Evolutionary conservation across 805 yeast species (phyloP), one percentile per base, ranked within the genome.

Genomic region (Priceomyces haplophilus): DNA sequence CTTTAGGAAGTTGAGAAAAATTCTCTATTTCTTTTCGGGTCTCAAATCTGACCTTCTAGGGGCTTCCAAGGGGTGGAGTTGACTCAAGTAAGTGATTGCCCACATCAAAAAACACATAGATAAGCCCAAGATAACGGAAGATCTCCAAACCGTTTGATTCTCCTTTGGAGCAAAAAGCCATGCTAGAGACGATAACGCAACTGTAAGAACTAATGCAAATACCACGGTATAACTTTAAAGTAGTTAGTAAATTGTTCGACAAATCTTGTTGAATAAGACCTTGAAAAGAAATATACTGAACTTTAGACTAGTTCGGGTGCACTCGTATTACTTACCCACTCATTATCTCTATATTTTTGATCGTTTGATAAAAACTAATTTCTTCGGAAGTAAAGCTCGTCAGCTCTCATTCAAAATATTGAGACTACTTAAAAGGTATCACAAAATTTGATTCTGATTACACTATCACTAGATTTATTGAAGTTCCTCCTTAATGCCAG

Each of bases 1-100:
- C n/a, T n/a, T n/a, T n/a, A n/a, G n/a, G n/a, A n/a, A n/a, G n/a
- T n/a, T n/a, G n/a, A n/a, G n/a, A n/a, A n/a, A n/a, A n/a, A n/a
- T n/a, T n/a, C 24, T 21, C 24, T 21, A 21, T 21, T 8, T 11
- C 11, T 51, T 48, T 62, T 89, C 96, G 7, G 95, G 95, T 68
- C 97, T 82, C 61, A 89, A 67, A 58, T 90, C 96, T 1, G 95
- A 80, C 55, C 97, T 80, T 62, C 85, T 85, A 33, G 97, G 97
- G 34, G 80, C 88, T 45, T 88, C 95, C 56, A 90, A 73, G 5
- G 97, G 97, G 65, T 90, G 97, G 45, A 90, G 71, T 62, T 90
- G 97, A 44, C 81, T 75, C 51, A 89, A 72, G 59, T 88, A 89
- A 6, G 97, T 89, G 56, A 89, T 82, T 24, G 97, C 97, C 95